Evolutionary conservation across 257 asterid species (phyloP), one percentile per base, ranked within the genome.

Genomic region (Fraxinus quadrangulata): DNA sequence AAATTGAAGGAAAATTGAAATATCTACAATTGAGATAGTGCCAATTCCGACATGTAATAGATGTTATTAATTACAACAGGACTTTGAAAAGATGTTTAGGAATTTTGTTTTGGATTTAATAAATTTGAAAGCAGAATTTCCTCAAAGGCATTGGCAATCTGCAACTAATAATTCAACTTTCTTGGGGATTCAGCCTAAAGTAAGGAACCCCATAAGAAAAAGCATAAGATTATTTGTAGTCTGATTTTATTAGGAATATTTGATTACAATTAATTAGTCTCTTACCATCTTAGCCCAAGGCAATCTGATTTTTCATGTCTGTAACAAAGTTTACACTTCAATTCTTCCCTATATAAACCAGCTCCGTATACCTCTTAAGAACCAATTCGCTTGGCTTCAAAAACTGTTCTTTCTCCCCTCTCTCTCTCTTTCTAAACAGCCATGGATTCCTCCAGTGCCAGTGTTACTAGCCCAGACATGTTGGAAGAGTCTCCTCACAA

Each of bases 61-160:
- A 33, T 7, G n/a, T 51, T 47, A 74, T 47, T 79, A 21, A 73
- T 68, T 34, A 67, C 79, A 7, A 1, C 39, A 42, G 71, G 81
- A 59, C 78, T 72, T 66, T 4, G 2, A 3, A 65, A 37, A 78
- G 23, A 72, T 10, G 11, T 11, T n/a, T 45, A 59, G 68, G 73
- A 56, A 24, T 65, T 71, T 9, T 54, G 1, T 26, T 4, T 28
- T 19, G 11, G 31, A 70, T 68, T 51, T 28, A n/a, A 49, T 40
- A 77, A 47, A n/a, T 45, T 31, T 77, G 16, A 67, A 31, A 30
- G 16, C 21, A 47, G 75, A 68, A 67, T 77, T 74, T n/a, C 34
- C 54, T 28, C 9, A 16, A 31, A 33, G 54, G 16, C 24, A 67
- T 51, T 77, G 69, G 14, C 80, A 77, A 68, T 77, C 80, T 49